Percentiles rank a stretch among this genome's conserved stretches.
These are phyloP conservation scores for Carex sylvatica DNA, from an alignment of 202 grass and related monocot species.

Conservation along the genomic window DNA sequence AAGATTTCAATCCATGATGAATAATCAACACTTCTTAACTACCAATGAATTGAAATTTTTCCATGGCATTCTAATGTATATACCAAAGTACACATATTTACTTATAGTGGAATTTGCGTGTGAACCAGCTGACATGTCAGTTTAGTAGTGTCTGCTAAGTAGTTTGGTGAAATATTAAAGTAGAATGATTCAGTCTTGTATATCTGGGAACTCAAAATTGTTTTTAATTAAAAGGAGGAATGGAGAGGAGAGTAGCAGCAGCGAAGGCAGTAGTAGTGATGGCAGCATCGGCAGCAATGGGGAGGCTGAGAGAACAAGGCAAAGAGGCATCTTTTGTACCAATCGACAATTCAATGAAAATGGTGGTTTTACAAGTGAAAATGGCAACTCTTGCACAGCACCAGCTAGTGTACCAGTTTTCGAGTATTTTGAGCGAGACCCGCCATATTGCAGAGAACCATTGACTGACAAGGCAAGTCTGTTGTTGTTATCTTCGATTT, in stretches of 20 bases:
- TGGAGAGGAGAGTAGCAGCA: slow-evolving; percentile 79
- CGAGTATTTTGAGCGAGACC: slow-evolving; percentile 74
- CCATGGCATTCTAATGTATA: neutral
- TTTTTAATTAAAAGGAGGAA: slow-evolving; percentile 47
- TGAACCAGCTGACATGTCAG: neutral
- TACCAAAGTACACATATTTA: neutral
- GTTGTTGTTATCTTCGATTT: neutral
- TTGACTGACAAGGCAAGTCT: slow-evolving; percentile 78
- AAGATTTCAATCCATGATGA: neutral
- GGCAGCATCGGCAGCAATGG: slow-evolving; percentile 67
- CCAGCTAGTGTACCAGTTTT: slow-evolving; percentile 46
- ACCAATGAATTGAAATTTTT: neutral
- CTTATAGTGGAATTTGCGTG: neutral
- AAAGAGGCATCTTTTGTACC: slow-evolving; percentile 43
- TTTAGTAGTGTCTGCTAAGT: neutral
- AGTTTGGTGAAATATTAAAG: neutral
- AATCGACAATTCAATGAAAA: slow-evolving; percentile 37
- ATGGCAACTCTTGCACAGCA: slow-evolving; percentile 32
- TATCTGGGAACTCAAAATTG: neutral
- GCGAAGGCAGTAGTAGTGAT: slow-evolving; percentile 72
- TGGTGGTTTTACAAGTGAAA: slow-evolving; percentile 41
- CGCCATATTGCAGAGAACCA: slow-evolving; percentile 84
- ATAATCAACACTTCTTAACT: neutral
- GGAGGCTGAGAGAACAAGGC: slow-evolving; percentile 50
- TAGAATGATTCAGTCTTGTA: neutral